These are phyloP conservation scores for Boletus smithii DNA, from an alignment of 1,284 basidiomycete species.

Conservation along the genomic window DNA sequence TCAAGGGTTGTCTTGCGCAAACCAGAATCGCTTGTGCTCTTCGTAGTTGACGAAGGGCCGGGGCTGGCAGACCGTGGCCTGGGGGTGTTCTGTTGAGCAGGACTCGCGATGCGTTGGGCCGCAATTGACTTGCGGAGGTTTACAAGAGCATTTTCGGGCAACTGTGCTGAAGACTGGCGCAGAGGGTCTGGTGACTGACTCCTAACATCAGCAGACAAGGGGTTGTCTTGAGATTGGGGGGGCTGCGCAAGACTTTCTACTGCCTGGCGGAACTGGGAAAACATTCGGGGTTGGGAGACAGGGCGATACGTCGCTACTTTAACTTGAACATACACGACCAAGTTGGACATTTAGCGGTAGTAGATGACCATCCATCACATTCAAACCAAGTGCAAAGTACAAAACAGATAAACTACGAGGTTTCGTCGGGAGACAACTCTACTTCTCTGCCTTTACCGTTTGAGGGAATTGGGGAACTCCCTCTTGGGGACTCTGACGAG, in stretches of 20 bases:
- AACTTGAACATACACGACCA: background rate
- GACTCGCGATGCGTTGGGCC: slow-evolving; percentile 48
- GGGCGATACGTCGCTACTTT: background rate
- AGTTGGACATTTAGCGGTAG: background rate
- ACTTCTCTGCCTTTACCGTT: slow-evolving; percentile 49
- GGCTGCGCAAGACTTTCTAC: slow-evolving; percentile 54
- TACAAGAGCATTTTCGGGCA: slow-evolving; percentile 57
- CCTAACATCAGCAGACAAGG: slow-evolving; percentile 25
- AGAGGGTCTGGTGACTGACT: slow-evolving; percentile 37
- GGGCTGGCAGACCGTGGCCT: slow-evolving; percentile 30
- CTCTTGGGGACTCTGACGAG: slow-evolving; percentile 22
- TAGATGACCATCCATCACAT: background rate
- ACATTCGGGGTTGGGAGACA: slow-evolving; percentile 41
- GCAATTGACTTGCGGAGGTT: slow-evolving; percentile 62
- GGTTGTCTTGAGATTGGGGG: slow-evolving; percentile 37
- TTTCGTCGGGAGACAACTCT: slow-evolving; percentile 26
- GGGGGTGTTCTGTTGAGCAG: slow-evolving; percentile 45
- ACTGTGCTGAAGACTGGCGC: slow-evolving; percentile 42
- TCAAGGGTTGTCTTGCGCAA: slow-evolving; percentile 59
- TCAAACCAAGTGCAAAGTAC: slow-evolving; percentile 9
- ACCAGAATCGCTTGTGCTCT: slow-evolving; percentile 19
- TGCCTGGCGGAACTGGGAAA: slow-evolving; percentile 61
- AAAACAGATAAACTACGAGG: slow-evolving; percentile 12
- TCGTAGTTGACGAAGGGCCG: slow-evolving; percentile 24
- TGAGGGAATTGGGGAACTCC: slow-evolving; percentile 15